These are phyloP conservation scores for Sporisorium graminicola DNA, from an alignment of 1,284 basidiomycete species.

Conservation along the genomic window DNA sequence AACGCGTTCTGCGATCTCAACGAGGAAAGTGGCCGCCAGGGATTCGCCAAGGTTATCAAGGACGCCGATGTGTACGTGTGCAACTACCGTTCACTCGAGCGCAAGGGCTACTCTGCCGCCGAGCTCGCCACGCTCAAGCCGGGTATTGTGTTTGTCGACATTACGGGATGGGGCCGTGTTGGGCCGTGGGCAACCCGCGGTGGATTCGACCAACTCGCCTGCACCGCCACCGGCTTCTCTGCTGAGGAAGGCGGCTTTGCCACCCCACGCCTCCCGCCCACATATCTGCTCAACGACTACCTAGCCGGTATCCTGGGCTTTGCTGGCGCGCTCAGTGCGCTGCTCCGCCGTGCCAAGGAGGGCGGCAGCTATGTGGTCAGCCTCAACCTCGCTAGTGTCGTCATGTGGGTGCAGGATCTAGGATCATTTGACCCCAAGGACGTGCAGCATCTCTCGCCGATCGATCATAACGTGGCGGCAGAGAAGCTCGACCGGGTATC, in stretches of 20 bases:
- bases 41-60: background rate
- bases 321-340: slow-evolving; percentile 1
- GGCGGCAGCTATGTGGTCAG: slow-evolving; percentile 8
- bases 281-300: slow-evolving; percentile 4
- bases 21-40: slow-evolving; percentile 1
- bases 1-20: slow-evolving; percentile 9
- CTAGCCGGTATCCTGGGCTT: slow-evolving; percentile 4
- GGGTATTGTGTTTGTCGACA: slow-evolving; percentile 6
- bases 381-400: slow-evolving; percentile 9
- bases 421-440: background rate
- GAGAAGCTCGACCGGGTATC: background rate
- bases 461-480: background rate
- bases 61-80: slow-evolving; percentile 10
- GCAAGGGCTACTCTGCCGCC: slow-evolving; percentile 1
- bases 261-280: background rate
- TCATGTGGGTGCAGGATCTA: slow-evolving; percentile 7
- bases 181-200: slow-evolving; percentile 3
- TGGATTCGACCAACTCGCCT: slow-evolving; percentile 6
- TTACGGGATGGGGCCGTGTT: background rate
- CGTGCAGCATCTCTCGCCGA: slow-evolving; percentile 1
- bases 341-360: slow-evolving; percentile 1
- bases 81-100: slow-evolving; percentile 7
- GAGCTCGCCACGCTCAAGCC: slow-evolving; percentile 3
- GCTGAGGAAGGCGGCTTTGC: slow-evolving; percentile 9
- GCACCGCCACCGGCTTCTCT: slow-evolving; percentile 5